Base-by-base conservation (phyloP, 2,329 filamentous ascomycete genomes). In the Elsinoe ampelina region DNA sequence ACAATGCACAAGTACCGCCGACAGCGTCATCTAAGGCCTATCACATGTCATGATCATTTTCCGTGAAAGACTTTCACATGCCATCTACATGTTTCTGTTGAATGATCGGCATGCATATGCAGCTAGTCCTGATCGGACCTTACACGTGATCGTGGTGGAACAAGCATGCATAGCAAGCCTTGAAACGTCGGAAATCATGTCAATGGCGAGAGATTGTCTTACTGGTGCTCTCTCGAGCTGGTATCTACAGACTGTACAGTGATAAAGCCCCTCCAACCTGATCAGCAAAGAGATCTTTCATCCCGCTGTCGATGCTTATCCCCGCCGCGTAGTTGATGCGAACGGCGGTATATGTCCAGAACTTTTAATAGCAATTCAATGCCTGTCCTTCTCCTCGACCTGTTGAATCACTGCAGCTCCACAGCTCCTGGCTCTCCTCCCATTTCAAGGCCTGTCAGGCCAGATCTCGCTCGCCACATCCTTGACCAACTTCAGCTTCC, bases 381-480 rank as follows among this genome's bases (percentile, higher is more conserved):
- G 22, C 54, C 42, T n/a, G 17, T 36, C 35, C 48, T 52, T 26
- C 35, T 52, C 48, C 20, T 52, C 30, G 7, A 22, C 39, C 19
- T 56, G 54, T 56, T 56, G 54, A 56, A 56, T 20, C n/a, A 36
- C 17, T 26, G 32, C 34, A 8, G 8, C 13, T 15, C n/a, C 48
- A 38, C 48, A 19, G 2, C 48, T 39, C 48, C 15, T 52, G 1
- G n/a, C 3, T 39, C 2, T 17, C 8, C 3, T 13, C 1, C 30
- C 11, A 5, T 12, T 12, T 54, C 59, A 67, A 51, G 63, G 62
- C 58, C 65, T 61, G 57, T 68, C 65, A 8, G 68, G 67, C 68
- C 68, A 71, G 32, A 71, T 61, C 61, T 69, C 65, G 39, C 62
- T 63, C 36, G 68, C 68, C n/a, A 71, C 67, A 58, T 68, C 64